Evolutionary conservation across 2,329 filamentous ascomycete species (phyloP).

Genomic region (Verticillium nubilum): DNA sequence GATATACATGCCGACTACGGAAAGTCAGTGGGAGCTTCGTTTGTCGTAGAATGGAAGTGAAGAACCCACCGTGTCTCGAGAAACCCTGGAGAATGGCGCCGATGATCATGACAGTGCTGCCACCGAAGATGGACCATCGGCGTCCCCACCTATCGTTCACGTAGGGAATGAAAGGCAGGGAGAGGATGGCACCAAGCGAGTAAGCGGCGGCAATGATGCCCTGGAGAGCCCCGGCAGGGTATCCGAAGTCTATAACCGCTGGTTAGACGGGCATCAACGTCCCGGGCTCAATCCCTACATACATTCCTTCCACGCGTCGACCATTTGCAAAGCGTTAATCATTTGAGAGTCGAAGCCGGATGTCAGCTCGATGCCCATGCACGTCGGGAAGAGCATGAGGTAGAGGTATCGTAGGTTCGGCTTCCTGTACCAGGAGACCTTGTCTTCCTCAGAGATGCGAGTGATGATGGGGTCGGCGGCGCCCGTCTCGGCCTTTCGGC

Average conservation of each 20-base stretch:
- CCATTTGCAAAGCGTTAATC: constrained; percentile 38
- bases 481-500: constrained; percentile 7
- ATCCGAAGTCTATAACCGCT: constrained; percentile 32
- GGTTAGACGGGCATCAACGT: neutral
- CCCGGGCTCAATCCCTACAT: neutral
- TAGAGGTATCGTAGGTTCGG: constrained; percentile 53
- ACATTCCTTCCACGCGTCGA: constrained; percentile 29
- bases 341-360: constrained; percentile 40
- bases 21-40: neutral
- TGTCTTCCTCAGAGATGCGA: constrained; percentile 28
- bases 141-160: constrained; percentile 51
- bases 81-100: constrained; percentile 51
- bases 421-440: constrained; percentile 50
- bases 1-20: constrained; percentile 47
- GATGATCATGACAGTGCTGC: constrained; percentile 46
- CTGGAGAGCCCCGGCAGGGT: constrained; percentile 36
- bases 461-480: constrained; percentile 23
- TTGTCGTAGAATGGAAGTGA: neutral
- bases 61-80: constrained; percentile 33
- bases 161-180: constrained; percentile 51
- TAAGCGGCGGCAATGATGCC: constrained; percentile 56
- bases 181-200: constrained; percentile 52
- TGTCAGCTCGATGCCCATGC: constrained; percentile 54
- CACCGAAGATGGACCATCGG: constrained; percentile 50
- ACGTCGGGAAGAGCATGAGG: constrained; percentile 52